phyloP scores from a whole-genome alignment of 225 moss, liverwort and hornwort genomes.

The Pseudisothecium myosuroides region DNA sequence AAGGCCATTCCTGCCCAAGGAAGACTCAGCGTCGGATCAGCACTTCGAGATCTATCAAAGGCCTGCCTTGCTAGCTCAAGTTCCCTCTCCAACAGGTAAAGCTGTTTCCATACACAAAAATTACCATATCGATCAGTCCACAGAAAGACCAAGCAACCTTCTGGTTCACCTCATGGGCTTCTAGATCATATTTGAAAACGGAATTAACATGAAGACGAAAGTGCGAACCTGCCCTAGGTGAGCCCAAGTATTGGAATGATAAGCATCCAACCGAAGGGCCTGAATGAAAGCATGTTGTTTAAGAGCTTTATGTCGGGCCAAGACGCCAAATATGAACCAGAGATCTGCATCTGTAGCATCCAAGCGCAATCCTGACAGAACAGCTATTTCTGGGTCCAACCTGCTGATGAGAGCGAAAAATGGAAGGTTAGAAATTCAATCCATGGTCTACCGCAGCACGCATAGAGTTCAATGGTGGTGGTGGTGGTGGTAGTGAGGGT shows the following conservation, averaged over 20 bases:
- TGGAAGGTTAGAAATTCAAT: background rate
- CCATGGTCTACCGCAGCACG: background rate
- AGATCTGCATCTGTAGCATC: slow-evolving; percentile 72
- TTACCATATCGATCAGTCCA: background rate
- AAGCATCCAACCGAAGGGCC: slow-evolving; percentile 86
- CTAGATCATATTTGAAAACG: background rate
- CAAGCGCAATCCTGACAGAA: slow-evolving; percentile 82
- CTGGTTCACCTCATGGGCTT: background rate
- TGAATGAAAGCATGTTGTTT: slow-evolving; percentile 93
- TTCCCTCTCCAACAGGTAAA: slow-evolving; percentile 81
- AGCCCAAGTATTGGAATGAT: slow-evolving; percentile 91
- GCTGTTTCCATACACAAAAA: slow-evolving; percentile 35
- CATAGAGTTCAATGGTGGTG: background rate
- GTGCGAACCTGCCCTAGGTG: slow-evolving; percentile 71
- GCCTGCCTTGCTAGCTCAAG: slow-evolving; percentile 75
- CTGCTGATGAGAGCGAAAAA: slow-evolving; percentile 16
- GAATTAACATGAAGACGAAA: background rate
- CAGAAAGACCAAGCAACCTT: background rate
- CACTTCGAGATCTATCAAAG: slow-evolving; percentile 90
- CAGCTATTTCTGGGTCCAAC: slow-evolving; percentile 47
- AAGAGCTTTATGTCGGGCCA: slow-evolving; percentile 69
- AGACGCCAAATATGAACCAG: slow-evolving; percentile 84
- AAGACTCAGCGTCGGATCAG: slow-evolving; percentile 68
- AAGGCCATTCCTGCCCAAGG: slow-evolving; percentile 98
- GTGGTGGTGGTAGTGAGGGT: background rate